These are phyloP conservation scores for Eragrostis curvula DNA, from an alignment of 176 grass and related monocot genomes.

Conservation along the genomic window DNA sequence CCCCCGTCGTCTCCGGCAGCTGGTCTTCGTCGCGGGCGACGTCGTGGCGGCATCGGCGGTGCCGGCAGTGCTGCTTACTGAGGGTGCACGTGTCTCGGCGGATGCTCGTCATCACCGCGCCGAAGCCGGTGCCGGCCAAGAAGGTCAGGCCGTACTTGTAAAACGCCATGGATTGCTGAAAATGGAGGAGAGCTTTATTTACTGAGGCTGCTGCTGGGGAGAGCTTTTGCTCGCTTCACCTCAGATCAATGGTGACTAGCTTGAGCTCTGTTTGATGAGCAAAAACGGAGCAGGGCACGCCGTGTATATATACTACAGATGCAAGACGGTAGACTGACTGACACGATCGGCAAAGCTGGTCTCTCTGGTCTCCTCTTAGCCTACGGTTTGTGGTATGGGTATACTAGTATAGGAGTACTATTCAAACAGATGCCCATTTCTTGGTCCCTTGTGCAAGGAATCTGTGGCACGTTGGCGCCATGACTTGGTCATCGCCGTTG, in stretches of 20 bases:
- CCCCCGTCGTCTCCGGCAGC: neutral
- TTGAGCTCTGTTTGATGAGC: neutral
- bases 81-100: neutral
- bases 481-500: neutral
- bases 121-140: conserved; percentile 43
- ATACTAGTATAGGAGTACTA: no score
- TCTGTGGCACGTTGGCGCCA: neutral
- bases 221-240: neutral
- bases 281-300: neutral
- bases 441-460: conserved; percentile 23
- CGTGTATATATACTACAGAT: neutral
- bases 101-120: neutral
- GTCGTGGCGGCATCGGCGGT: neutral
- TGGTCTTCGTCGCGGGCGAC: no score
- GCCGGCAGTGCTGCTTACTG: neutral
- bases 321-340: no score
- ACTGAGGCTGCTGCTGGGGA: neutral
- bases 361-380: neutral
- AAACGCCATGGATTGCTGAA: conserved; percentile 3
- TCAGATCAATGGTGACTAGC: neutral
- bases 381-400: neutral
- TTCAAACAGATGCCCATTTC: neutral
- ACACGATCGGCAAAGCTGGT: neutral
- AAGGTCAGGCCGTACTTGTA: conserved; percentile 28
- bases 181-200: neutral